Conservation (phyloP, 805 yeast species). For the Saccharomycopsis vini region DNA sequence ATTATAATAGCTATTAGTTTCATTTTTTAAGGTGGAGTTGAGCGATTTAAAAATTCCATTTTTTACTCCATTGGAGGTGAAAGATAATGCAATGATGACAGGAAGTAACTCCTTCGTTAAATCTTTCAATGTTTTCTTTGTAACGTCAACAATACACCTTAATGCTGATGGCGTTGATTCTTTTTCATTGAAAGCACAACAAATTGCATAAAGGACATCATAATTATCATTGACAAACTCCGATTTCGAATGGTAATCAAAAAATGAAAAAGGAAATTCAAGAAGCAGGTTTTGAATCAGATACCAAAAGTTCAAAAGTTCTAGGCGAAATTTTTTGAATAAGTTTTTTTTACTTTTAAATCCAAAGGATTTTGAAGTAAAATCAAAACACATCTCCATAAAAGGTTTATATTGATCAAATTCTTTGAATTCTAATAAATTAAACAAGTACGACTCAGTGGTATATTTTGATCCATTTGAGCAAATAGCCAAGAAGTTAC, state of each 20-base stretch:
- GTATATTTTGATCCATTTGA: conserved; percentile 28
- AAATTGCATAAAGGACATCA: conserved; percentile 28
- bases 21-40: conserved; percentile 18
- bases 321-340: conserved; percentile 3
- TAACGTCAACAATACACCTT: background rate
- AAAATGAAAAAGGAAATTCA: conserved; percentile 23
- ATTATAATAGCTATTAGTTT: conserved; percentile 20
- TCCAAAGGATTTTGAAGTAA: background rate
- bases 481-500: conserved; percentile 28
- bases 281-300: background rate
- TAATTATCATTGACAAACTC: conserved; percentile 30
- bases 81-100: conserved; percentile 36
- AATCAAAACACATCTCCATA: conserved; percentile 24
- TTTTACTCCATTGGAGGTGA: conserved; percentile 31
- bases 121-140: conserved; percentile 8
- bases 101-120: conserved; percentile 30
- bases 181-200: background rate
- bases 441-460: conserved; percentile 30
- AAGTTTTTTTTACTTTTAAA: background rate
- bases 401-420: conserved; percentile 27
- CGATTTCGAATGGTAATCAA: conserved; percentile 28
- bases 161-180: background rate
- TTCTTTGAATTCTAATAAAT: conserved; percentile 33
- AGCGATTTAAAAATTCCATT: conserved; percentile 25
- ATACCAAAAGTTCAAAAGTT: conserved; percentile 15